Base-by-base conservation (phyloP, 805 yeast species). In the Candida ulmi region DNA sequence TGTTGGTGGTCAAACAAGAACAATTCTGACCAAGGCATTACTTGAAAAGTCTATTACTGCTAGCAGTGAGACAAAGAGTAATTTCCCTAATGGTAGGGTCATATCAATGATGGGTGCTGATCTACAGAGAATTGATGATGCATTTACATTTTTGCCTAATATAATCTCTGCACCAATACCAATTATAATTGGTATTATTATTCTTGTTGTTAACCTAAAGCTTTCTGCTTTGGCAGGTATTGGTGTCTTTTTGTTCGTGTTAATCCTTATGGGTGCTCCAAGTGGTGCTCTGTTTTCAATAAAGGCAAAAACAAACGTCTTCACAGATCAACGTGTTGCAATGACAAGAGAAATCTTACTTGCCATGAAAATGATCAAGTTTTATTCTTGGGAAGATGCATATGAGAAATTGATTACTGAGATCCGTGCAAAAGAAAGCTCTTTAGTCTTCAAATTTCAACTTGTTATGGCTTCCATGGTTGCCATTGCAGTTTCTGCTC, bases 331-430 rank as follows among this genome's bases (percentile, higher is more conserved):
- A 17, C 70, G 91, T 47, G 78, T 83, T 15, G 61, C 66, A 39
- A 63, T 65, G 47, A 69, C 77, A 40, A 74, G 78, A 48, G 85
- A 79, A 52, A 71, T 78, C n/a, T 60, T 79, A 44, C 69, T 66
- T 43, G 71, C 76, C 48, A 68, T 79, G 57, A 78, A 75, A 46
- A 69, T 80, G 54, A 80, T 85, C 60, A 85, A 85, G 62, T 82
- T 70, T 58, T 86, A 85, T 56, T 80, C 88, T 3, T 85, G 95
- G 95, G 95, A 86, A 61, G 66, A 67, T n/a, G 83, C 95, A 1
- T 86, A 83, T 55, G 63, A 65, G 32, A 57, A 68, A 13, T 58
- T 69, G 37, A 69, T 85, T 30, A 50, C 73, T 5, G 65, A 65
- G 6, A 63, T 73, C 23, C 69, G 95, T 48, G 46, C 47, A 1